Conservation (phyloP, 805 yeast genomes). For the Jamesozyma hellenica region DNA sequence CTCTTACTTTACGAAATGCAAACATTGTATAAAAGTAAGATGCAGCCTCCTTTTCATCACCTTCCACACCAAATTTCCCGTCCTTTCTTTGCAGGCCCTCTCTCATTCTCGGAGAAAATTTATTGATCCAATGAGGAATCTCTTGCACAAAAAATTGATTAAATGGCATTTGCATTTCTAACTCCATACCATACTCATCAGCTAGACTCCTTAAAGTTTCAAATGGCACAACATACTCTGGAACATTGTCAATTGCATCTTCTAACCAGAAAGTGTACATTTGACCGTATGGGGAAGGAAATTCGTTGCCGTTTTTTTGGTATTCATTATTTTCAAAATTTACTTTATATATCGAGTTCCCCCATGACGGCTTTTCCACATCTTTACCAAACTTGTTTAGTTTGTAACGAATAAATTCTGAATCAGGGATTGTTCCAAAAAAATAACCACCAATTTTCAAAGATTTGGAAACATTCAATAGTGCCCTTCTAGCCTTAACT, state of each 20-base stretch:
- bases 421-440: conserved; percentile 89
- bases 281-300: conserved; percentile 72
- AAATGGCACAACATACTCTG: conserved; percentile 93
- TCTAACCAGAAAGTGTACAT: conserved; percentile 68
- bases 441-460: conserved; percentile 77
- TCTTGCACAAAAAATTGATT: conserved; percentile 74
- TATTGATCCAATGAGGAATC: conserved; percentile 53
- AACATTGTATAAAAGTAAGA: conserved; percentile 77
- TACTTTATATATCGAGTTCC: conserved; percentile 75
- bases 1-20: conserved; percentile 58
- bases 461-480: conserved; percentile 66
- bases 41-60: conserved; percentile 81
- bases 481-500: conserved; percentile 58
- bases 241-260: conserved; percentile 94
- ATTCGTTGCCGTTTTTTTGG: conserved; percentile 58
- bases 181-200: conserved; percentile 66
- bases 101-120: conserved; percentile 48
- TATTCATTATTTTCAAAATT: conserved; percentile 63
- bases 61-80: conserved; percentile 79
- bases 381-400: conserved; percentile 39
- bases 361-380: conserved; percentile 58
- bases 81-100: conserved; percentile 66
- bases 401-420: conserved; percentile 69
- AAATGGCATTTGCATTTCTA: conserved; percentile 67
- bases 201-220: conserved; percentile 77